Base-by-base conservation (phyloP, 23 red algal species). In the Gracilaria vermiculophylla region DNA sequence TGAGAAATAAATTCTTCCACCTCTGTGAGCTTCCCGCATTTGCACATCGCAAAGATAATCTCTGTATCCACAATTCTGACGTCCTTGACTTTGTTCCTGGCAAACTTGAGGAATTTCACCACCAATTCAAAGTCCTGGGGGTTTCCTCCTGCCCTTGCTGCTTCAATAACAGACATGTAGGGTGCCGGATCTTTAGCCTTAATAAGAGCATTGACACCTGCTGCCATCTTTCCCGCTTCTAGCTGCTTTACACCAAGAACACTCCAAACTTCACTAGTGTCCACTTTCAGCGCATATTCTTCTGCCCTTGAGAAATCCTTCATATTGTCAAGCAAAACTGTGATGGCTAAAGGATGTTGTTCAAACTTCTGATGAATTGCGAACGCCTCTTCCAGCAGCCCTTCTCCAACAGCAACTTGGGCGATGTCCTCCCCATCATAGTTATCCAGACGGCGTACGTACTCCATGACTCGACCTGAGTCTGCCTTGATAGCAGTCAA, bases 401-500 rank as follows among this genome's bases (percentile, higher is more conserved):
- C 92, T 45, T 87, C 79, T 16, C 92, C 89, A 48, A 99, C 50
- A 64, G 86, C 86, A 5, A 99, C 75, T 48, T 91, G 85, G 24
- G 92, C 97, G 2, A 99, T 89, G 52, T 93, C 89, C 45, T 85
- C 94, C 28, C 81, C 97, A 78, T 95, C 97, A 33, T 95, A 99
- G 44, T 89, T 91, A 32, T 99, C 97, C 48, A 99, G 87, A 7
- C 94, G 93, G 25, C 97, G 92, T 10, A 99, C 69, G 77, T 96
- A 94, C 55, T 99, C 97, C 90, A 93, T 93, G 33, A 93, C 90
- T 23, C 97, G 91, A 87, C 55, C 73, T 39, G 85, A 80, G 37
- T 92, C 97, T 12, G 97, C 90, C 28, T 91, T 92, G 44, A 99
- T 95, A 47, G 97, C 84, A 7, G 97, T 99, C 79, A 99, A 74